Evolutionary conservation across 495 filamentous ascomycete species (phyloP).

Genomic region (Parathielavia hyrcaniae): DNA sequence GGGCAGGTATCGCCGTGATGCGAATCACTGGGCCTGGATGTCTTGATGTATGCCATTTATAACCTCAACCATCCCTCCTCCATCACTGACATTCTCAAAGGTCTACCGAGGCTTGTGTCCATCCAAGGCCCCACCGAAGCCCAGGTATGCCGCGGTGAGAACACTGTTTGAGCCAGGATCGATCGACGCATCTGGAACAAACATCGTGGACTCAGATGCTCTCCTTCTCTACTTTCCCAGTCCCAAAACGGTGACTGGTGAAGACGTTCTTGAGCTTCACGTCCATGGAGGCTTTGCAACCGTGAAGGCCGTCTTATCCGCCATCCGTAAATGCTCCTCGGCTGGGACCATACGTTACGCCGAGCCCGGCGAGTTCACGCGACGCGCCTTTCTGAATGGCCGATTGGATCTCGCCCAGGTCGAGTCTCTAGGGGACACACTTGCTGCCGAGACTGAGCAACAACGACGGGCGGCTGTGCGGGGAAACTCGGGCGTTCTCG

Average conservation of each 20-base stretch:
- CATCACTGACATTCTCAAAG: conserved; percentile 37
- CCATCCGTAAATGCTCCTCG: conserved; percentile 51
- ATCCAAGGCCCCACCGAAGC: conserved; percentile 52
- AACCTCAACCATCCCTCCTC: neutral
- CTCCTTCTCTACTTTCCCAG: conserved; percentile 82
- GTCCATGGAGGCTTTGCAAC: conserved; percentile 89
- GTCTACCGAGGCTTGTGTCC: conserved; percentile 77
- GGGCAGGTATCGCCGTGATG: conserved; percentile 86
- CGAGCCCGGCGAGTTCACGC: conserved; percentile 93
- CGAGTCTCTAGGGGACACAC: conserved; percentile 78
- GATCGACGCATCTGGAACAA: conserved; percentile 23
- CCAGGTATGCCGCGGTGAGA: conserved; percentile 70
- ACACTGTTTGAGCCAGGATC: conserved; percentile 62
- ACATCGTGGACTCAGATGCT: conserved; percentile 72
- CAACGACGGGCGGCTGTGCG: conserved; percentile 81
- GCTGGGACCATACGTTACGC: conserved; percentile 63
- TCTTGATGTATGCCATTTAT: conserved; percentile 48
- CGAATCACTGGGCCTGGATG: conserved; percentile 78
- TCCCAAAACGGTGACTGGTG: conserved; percentile 81
- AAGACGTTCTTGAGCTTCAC: conserved; percentile 88
- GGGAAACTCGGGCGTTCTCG: conserved; percentile 62
- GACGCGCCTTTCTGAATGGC: conserved; percentile 82
- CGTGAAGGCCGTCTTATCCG: conserved; percentile 73
- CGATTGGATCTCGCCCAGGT: conserved; percentile 87
- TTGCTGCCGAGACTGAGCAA: conserved; percentile 87